Conservation (phyloP, 2,329 filamentous ascomycete genomes). For the Ophiocordyceps robertsii region DNA sequence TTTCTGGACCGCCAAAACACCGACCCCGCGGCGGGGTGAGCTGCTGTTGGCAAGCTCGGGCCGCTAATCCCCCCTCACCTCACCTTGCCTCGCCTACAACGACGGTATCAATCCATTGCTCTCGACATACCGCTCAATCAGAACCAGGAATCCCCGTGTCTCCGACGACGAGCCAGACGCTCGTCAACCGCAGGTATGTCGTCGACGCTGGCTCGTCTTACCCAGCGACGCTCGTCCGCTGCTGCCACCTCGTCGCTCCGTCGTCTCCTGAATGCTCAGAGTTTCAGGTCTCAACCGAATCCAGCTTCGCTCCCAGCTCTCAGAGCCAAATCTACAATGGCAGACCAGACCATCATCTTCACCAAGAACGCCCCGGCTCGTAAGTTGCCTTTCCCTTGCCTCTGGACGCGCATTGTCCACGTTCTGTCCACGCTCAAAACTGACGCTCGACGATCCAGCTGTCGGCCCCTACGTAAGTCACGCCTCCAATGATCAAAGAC, state of each 20-base stretch:
- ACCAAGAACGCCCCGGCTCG: conserved; percentile 46
- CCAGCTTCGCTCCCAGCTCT: conserved; percentile 13
- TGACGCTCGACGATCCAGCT: conserved; percentile 23
- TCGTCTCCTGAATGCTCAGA: conserved; percentile 2
- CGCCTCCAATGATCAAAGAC: too few relatives aligned
- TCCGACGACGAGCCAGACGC: background rate
- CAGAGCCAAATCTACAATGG: conserved; percentile 26
- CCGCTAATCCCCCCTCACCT: background rate
- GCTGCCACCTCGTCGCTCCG: conserved; percentile 2
- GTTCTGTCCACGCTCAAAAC: background rate
- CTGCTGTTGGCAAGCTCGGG: background rate
- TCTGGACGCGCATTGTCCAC: background rate
- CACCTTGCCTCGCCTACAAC: background rate
- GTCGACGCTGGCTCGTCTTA: conserved; percentile 6
- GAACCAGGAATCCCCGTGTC: background rate
- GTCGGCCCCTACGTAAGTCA: conserved; percentile 48
- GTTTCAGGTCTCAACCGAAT: conserved; percentile 16
- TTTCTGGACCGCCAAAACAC: conserved; percentile 3
- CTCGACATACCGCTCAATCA: too few relatives aligned
- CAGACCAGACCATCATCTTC: conserved; percentile 36
- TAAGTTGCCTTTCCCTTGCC: conserved; percentile 20
- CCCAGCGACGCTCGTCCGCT: conserved; percentile 3
- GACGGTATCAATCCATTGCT: background rate
- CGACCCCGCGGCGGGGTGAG: conserved; percentile 4
- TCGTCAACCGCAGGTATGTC: conserved; percentile 13